Evolutionary conservation across 352 stramenopile species (phyloP).

Genomic region (Phytophthora vignae): DNA sequence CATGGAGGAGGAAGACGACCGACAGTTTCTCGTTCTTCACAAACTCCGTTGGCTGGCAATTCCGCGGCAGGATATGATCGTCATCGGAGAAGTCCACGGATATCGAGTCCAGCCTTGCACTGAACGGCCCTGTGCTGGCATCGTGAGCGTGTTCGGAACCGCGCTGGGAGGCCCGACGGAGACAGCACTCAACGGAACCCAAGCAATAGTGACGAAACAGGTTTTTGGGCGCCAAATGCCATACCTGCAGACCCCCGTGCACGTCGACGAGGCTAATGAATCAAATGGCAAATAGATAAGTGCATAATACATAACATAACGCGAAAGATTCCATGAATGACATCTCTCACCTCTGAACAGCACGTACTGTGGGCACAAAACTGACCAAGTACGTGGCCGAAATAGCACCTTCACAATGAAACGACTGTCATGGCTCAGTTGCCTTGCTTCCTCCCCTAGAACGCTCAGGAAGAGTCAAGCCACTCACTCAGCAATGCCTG

Average conservation of each 20-base stretch:
- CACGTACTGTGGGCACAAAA: no score
- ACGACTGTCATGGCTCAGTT: neutral
- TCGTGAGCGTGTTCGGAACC: slow-evolving; percentile 1
- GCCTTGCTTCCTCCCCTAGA: neutral
- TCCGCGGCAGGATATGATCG: slow-evolving; percentile 13
- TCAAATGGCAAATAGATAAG: no score
- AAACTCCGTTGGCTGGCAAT: slow-evolving; percentile 4
- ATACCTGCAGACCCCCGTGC: no score
- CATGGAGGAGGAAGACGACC: slow-evolving; percentile 9
- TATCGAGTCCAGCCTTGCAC: neutral
- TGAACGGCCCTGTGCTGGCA: slow-evolving; percentile 1
- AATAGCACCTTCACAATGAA: neutral
- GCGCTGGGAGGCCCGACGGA: slow-evolving; percentile 3
- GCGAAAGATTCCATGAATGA: no score
- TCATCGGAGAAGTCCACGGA: slow-evolving; percentile 8
- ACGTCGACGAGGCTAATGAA: no score
- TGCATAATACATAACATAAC: no score
- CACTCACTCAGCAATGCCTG: slow-evolving; percentile 6
- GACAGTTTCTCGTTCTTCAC: neutral
- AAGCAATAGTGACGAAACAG: no score
- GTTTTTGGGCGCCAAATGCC: no score
- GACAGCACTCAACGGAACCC: no score
- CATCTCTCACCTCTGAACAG: no score
- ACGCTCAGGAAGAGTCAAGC: neutral
- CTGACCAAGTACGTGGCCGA: neutral